Conservation (phyloP, 371 early-diverging fungal genomes). For the Fennellomyces sp. region DNA sequence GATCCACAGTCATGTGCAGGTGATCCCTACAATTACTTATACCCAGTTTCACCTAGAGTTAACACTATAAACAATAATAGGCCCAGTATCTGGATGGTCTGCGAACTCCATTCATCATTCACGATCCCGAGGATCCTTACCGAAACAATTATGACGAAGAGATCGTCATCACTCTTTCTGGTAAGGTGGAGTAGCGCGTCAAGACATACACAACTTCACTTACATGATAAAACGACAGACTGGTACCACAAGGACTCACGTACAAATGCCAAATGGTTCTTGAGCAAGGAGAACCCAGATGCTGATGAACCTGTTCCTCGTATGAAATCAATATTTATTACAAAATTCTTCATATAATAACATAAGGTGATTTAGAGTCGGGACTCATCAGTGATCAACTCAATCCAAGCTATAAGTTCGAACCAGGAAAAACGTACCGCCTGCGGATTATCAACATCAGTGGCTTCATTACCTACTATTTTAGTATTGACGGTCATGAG, state of each 20-base stretch:
- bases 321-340: too few species aligned
- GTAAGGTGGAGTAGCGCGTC: constrained; percentile 18
- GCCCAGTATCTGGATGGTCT: constrained; percentile 83
- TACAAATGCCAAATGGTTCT: constrained; percentile 41
- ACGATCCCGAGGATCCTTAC: constrained; percentile 53
- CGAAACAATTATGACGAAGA: constrained; percentile 65
- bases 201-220: neutral
- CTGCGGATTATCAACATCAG: constrained; percentile 64
- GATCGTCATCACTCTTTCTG: constrained; percentile 55
- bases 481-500: constrained; percentile 75
- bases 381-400: constrained; percentile 53
- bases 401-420: constrained; percentile 20
- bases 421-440: constrained; percentile 33
- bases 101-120: constrained; percentile 71
- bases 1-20: constrained; percentile 68
- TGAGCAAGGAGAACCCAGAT: constrained; percentile 52
- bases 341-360: too few species aligned
- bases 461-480: constrained; percentile 65
- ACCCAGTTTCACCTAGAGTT: neutral
- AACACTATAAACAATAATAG: neutral
- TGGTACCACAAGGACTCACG: constrained; percentile 62
- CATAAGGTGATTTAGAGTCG: constrained; percentile 15
- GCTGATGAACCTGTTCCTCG: constrained; percentile 49
- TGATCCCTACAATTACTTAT: neutral
- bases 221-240: constrained; percentile 28